Base-by-base conservation (phyloP, 2,329 filamentous ascomycete species). In the Aspergillus viridinutans region DNA sequence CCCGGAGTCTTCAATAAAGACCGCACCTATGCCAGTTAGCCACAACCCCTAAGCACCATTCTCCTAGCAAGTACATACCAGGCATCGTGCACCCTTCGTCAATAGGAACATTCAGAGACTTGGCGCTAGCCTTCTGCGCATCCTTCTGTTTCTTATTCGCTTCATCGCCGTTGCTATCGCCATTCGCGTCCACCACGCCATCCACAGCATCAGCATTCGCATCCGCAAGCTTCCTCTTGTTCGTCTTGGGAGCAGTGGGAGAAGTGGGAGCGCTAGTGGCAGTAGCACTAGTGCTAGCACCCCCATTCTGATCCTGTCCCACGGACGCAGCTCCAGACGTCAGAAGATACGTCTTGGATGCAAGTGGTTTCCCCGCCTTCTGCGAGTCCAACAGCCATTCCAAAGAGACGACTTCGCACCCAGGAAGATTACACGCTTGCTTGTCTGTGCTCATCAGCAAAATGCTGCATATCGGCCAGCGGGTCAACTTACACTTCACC, bases 1-100 rank as follows among this genome's bases (percentile, higher is more conserved):
- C 21, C 85, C 84, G 42, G 81, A 73, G 1, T 81, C 74, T 58
- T 87, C 87, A 55, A 93, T 83, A 67, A 88, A 86, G 32, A 95
- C 90, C 2, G 57, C 53, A 17, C 49, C 59, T 61, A 40, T 50
- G 5, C 29, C 8, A 7, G 12, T 35, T 21, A 51, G 29, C 12
- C 49, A 25, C 2, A 12, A 8, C 32, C 14, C 12, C 20, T 26
- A 1, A 26, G 9, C 5, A 8, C 9, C 26, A 29, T 7, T 35
- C n/a, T 8, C 20, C 14, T 6, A 47, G 14, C 23, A 17, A 26
- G 25, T 28, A 53, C 32, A 28, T 52, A 58, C 51, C 29, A 47
- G 17, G 10, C 8, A 60, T 32, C 40, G 40, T 50, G 20, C 65
- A 70, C 1, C 7, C 68, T 45, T 80, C 78, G 57, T 84, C 81